Conservation (phyloP, 2,329 filamentous ascomycete genomes). For the Ophioceras dolichostomum region DNA sequence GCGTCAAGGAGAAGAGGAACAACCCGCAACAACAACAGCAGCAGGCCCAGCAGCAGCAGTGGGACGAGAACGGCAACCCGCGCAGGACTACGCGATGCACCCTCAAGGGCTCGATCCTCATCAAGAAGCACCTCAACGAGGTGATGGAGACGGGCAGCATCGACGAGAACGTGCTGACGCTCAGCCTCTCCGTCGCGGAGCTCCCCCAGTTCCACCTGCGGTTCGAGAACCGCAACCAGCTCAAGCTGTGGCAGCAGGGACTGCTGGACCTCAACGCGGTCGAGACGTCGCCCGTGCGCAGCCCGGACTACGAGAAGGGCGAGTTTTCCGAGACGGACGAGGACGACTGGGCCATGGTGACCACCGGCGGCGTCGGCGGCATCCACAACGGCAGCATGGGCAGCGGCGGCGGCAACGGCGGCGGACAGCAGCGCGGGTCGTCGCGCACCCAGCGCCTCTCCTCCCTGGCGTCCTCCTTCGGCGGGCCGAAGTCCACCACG, state of each 20-base stretch:
- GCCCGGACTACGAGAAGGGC: conserved; percentile 64
- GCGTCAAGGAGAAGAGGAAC: conserved; percentile 91
- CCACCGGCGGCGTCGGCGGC: too few relatives aligned
- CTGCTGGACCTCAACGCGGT: conserved; percentile 71
- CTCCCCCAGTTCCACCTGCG: conserved; percentile 88
- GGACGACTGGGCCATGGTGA: conserved; percentile 82
- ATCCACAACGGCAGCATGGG: too few relatives aligned
- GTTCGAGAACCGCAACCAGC: conserved; percentile 70
- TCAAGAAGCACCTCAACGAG: conserved; percentile 93
- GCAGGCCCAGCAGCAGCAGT: conserved; percentile 43
- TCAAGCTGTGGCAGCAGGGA: conserved; percentile 84
- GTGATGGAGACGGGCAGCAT: conserved; percentile 55
- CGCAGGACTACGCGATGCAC: conserved; percentile 67
- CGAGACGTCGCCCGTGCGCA: conserved; percentile 50
- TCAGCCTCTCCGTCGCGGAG: conserved; percentile 84
- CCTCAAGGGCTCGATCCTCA: conserved; percentile 92
- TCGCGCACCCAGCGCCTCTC: conserved; percentile 39
- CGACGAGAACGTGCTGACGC: conserved; percentile 76
- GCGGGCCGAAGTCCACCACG: conserved; percentile 67
- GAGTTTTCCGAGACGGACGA: conserved; percentile 78
- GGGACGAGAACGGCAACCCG: conserved; percentile 46
- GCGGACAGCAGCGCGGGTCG: conserved; percentile 43
- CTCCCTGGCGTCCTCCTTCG: conserved; percentile 73
- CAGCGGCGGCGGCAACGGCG: too few relatives aligned
- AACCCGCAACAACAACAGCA: conserved; percentile 18